Base-by-base conservation (phyloP, 2,329 filamentous ascomycete species). In the Elsinoe necatrix region DNA sequence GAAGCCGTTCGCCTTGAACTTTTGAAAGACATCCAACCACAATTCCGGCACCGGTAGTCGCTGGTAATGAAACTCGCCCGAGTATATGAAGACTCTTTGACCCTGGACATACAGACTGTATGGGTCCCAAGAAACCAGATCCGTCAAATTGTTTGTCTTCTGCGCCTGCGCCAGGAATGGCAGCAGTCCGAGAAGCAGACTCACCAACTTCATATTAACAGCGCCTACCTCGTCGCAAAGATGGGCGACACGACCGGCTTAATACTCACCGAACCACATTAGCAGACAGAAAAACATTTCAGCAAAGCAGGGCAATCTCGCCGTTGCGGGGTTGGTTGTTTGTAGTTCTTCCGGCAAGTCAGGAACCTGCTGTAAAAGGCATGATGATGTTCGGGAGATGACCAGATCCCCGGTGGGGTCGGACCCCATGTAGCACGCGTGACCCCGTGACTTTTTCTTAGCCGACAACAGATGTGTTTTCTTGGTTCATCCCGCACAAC, bases 31-130 rank as follows among this genome's bases (percentile, higher is more conserved):
- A 58, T 78, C 76, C 27, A 72, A 69, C 75, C 76, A 78, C 12
- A 78, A 66, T 55, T 74, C 74, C 1, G 75, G 76, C 0, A 78
- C 75, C 0, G 77, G 76, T 6, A 77, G 71, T 3, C 75, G 70
- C 71, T 72, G 77, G 63, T 79, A 80, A 61, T 80, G 77, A 20
- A 80, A 74, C 62, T 80, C 78, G 37, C 78, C 78, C 12, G 74
- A 73, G 63, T 77, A 79, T 42, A 80, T 68, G 60, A 78, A 80
- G 4, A 80, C 64, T 18, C 77, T 68, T 61, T 79, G 71, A 25
- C 73, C 75, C 54, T 80, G 74, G 55, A 80, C 65, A 27, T 75
- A 72, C 62, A 79, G 75, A 64, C 76, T 79, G 64, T 77, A 78
- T 56, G 77, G 72, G 59, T 80, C 77, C 78, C 77, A 80, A 65